Evolutionary conservation across 1,139 yeast species (phyloP).

Genomic region (Taiozyma sp.): DNA sequence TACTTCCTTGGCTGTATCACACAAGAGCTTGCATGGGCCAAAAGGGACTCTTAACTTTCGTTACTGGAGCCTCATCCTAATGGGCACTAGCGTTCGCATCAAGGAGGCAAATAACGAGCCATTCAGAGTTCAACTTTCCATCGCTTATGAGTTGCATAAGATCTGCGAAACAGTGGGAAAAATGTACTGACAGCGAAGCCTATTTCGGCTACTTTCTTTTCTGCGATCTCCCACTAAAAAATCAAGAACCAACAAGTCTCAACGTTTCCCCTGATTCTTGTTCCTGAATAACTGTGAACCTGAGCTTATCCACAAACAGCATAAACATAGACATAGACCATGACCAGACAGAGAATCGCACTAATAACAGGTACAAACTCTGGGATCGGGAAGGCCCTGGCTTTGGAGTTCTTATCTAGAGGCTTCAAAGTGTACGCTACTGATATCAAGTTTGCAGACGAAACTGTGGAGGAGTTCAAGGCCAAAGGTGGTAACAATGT

Average conservation of each 20-base stretch:
- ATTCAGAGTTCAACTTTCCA: not conserved
- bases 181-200: not conserved
- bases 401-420: constrained; percentile 48
- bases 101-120: no score
- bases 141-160: not conserved
- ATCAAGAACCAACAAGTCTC: not conserved
- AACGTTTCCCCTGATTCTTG: not conserved
- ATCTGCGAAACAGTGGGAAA: not conserved
- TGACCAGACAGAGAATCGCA: not conserved
- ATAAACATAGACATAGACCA: not conserved
- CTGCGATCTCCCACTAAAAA: not conserved
- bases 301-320: not conserved
- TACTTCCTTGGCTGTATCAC: no score
- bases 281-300: not conserved
- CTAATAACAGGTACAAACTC: constrained; percentile 59
- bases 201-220: not conserved
- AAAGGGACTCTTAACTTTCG: no score
- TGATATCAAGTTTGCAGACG: constrained; percentile 48
- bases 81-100: no score
- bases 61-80: no score
- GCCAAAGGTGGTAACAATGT: constrained; percentile 20
- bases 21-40: no score
- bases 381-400: constrained; percentile 59
- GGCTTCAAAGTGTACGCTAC: constrained; percentile 56
- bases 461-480: constrained; percentile 42